phyloP scores from a whole-genome alignment of 2,329 filamentous ascomycete species.

The Bipolaris gigantea region DNA sequence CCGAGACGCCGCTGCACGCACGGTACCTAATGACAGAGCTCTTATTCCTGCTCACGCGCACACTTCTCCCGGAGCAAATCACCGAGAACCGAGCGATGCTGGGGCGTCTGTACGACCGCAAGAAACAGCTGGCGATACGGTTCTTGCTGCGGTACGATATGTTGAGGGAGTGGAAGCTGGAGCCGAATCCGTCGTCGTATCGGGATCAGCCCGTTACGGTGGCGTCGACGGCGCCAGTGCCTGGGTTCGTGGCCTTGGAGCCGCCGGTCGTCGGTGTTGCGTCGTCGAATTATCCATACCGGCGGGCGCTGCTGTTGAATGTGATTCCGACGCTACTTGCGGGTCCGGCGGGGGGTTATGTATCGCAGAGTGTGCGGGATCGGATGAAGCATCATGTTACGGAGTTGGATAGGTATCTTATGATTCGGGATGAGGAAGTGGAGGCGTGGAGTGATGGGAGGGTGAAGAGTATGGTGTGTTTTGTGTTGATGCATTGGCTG shows the following conservation, averaged over 20 bases:
- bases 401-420: slow-evolving; percentile 25
- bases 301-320: slow-evolving; percentile 21
- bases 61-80: slow-evolving; percentile 33
- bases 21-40: slow-evolving; percentile 21
- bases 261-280: too few relatives aligned
- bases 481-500: slow-evolving; percentile 31
- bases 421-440: slow-evolving; percentile 26
- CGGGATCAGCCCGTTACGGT: slow-evolving; percentile 13
- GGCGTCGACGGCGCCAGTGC: slow-evolving; percentile 1
- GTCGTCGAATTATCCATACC: background rate
- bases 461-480: slow-evolving; percentile 8
- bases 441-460: slow-evolving; percentile 16
- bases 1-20: background rate
- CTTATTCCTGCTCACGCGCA: slow-evolving; percentile 29
- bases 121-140: slow-evolving; percentile 22
- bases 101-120: slow-evolving; percentile 21
- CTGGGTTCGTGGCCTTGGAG: background rate
- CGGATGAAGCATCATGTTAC: slow-evolving; percentile 39
- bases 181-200: background rate
- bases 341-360: slow-evolving; percentile 17
- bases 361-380: slow-evolving; percentile 22
- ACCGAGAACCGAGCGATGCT: slow-evolving; percentile 25
- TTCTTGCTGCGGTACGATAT: slow-evolving; percentile 35
- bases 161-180: slow-evolving; percentile 25
- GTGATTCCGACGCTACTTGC: slow-evolving; percentile 30